Base-by-base conservation (phyloP, 495 filamentous ascomycete genomes). In the Peziza echinospora region DNA sequence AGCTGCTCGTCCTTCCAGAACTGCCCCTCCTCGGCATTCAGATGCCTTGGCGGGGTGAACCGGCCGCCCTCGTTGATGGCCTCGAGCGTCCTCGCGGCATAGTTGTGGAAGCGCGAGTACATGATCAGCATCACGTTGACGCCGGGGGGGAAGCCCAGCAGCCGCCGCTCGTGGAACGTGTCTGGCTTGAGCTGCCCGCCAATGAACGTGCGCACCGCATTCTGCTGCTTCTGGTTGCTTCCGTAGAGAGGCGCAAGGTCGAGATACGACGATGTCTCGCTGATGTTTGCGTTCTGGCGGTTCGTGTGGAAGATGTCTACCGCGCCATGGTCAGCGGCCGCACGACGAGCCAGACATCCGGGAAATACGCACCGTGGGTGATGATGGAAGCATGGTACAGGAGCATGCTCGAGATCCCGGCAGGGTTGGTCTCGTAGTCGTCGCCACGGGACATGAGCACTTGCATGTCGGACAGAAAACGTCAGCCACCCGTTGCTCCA, bases 321-420 rank as follows among this genome's bases (percentile, higher is more conserved):
- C 63, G 52, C 66, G 65, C 37, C 6, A 37, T 43, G 24, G 21
- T 11, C 8, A 19, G 24, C 6, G 21, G 13, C 26, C 49, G 41
- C 21, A 51, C 51, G 52, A 51, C 49, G 7, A 49, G 44, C 22
- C 53, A 26, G 54, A 55, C 1, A 55, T 30, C 21, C 51, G 41
- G 9, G 51, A 48, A 26, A 51, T 37, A 45, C 24, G 11, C 44
- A 54, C 52, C 79, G 51, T 93, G 84, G 51, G 84, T 91, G 51
- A 93, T 87, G 47, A 92, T 81, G 9, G 77, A 78, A 5, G 83
- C 84, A 60, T 85, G 72, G 50, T 93, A 85, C 65, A 86, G 89
- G 7, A 92, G 64, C 41, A 91, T 68, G 52, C 80, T 85, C 0
- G 85, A 92, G 21, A 91, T 77, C 48, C 79, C 78, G 54, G 78